Percentiles rank a stretch among this genome's conserved stretches.
phyloP scores from a whole-genome alignment of 176 grass and related monocot genomes.

The Miscanthus lutarioriparius region DNA sequence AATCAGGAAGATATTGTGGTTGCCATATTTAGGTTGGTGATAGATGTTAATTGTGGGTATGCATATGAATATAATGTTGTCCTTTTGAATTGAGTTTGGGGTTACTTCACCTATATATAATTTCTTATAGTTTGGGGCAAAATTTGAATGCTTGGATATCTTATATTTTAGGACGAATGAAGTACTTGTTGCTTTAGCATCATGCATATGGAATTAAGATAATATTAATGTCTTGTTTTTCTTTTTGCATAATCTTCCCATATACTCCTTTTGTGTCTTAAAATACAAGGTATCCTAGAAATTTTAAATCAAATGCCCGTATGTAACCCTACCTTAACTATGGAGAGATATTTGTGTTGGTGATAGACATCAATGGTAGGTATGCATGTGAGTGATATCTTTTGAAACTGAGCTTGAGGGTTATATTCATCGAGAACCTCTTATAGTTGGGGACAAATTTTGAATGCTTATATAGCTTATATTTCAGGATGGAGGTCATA shows the following conservation, averaged over 20 bases:
- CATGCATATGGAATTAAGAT: neutral
- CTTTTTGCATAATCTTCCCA: neutral
- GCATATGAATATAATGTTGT: neutral
- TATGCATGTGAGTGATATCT: no score
- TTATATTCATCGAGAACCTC: neutral
- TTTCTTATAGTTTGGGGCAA: neutral
- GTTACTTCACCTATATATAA: neutral
- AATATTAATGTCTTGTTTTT: neutral
- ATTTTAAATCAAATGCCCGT: neutral
- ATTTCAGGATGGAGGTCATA: neutral
- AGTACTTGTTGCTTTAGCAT: neutral
- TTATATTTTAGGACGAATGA: neutral
- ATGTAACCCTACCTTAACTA: no score
- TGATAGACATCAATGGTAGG: no score
- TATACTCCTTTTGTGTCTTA: neutral
- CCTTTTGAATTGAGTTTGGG: neutral
- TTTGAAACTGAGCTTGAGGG: no score
- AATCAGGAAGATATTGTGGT: neutral
- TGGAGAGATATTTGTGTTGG: no score
- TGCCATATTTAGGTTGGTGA: neutral
- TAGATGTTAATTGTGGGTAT: neutral
- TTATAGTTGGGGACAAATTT: neutral
- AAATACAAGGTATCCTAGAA: neutral
- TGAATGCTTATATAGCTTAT: neutral
- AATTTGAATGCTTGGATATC: neutral